Base-by-base conservation (phyloP, 2,329 filamentous ascomycete genomes). In the Massarina eburnea region DNA sequence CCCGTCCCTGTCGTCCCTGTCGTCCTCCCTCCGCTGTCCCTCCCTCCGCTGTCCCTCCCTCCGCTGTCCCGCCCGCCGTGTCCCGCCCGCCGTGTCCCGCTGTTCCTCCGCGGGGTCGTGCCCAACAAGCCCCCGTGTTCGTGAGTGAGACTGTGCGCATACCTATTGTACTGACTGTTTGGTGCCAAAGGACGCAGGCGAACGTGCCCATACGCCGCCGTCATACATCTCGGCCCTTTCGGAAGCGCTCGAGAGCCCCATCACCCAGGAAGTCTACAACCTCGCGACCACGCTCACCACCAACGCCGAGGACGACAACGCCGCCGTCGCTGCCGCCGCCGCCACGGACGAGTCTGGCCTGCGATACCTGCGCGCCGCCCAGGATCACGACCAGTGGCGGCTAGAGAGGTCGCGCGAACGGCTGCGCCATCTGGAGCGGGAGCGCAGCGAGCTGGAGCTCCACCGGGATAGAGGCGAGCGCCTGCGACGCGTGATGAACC, bases 251-350 rank as follows among this genome's bases (percentile, higher is more conserved):
- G 70, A 76, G 55, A 76, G 73, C 55, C 73, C 78, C 38, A 73
- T 77, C 32, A 58, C 61, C 52, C 55, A 60, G 33, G 58, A 64
- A 52, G 61, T 66, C 18, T 71, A 76, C 44, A 75, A 79, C 55
- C 71, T 80, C 46, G 75, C 78, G 40, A 66, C 74, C 30, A 79
- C 77, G 32, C 68, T 79, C 34, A 73, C 73, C 50, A 75, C 71
- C 17, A 67, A 70, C 46, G 67, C 68, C 44, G 66, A 55, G 42
- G 37, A 49, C 41, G 43, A 46, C 27, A 39, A 29, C 46, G 50
- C 43, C 39, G 24, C 67, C 17, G n/a, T n/a, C n/a, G n/a, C n/a
- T n/a, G 63, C 70, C 44, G 66, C 70, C 36, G 74, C 73, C 51
- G n/a, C n/a, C n/a, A 70, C 75, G 49, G 72, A 68, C 43, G 66